Conservation (phyloP, 495 filamentous ascomycete species). For the Hypoxylon fragiforme region DNA sequence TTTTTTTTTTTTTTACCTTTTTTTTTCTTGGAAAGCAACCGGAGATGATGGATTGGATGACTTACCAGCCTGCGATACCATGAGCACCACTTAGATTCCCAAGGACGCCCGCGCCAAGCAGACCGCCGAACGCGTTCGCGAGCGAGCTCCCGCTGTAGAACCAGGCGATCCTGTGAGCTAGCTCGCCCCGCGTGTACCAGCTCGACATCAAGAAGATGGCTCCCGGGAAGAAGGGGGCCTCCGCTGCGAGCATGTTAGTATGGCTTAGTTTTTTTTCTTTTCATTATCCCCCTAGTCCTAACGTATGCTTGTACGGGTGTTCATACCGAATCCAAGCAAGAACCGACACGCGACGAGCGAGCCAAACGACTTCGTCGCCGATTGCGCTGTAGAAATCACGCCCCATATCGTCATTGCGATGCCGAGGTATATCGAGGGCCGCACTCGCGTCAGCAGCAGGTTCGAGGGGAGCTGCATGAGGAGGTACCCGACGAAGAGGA, state of each 20-base stretch:
- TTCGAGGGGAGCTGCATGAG: constrained; percentile 62
- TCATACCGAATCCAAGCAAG: constrained; percentile 60
- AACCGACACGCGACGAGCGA: constrained; percentile 63
- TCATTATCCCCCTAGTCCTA: no score
- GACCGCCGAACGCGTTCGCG: constrained; percentile 61
- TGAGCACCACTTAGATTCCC: constrained; percentile 43
- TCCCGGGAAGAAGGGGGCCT: constrained; percentile 57
- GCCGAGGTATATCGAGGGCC: constrained; percentile 48
- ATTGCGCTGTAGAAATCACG: constrained; percentile 59
- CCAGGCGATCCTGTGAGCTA: constrained; percentile 56
- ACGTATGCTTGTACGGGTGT: no score
- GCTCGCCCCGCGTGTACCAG: constrained; percentile 55
- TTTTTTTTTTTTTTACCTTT: no score
- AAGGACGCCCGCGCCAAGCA: constrained; percentile 58
- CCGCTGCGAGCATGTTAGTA: constrained; percentile 33
- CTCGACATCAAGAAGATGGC: constrained; percentile 55
- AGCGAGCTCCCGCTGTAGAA: constrained; percentile 61
- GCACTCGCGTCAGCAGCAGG: constrained; percentile 51
- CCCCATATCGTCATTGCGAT: constrained; percentile 64
- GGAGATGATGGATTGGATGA: no score
- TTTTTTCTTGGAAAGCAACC: no score
- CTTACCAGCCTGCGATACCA: constrained; percentile 47
- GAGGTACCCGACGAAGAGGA: constrained; percentile 61
- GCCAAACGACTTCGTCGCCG: constrained; percentile 55
- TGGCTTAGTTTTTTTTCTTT: constrained; percentile 13